Percentiles rank a stretch among this genome's conserved stretches.
Conservation (phyloP, 129 eudicot species). For the Heracleum sosnowskyi region DNA sequence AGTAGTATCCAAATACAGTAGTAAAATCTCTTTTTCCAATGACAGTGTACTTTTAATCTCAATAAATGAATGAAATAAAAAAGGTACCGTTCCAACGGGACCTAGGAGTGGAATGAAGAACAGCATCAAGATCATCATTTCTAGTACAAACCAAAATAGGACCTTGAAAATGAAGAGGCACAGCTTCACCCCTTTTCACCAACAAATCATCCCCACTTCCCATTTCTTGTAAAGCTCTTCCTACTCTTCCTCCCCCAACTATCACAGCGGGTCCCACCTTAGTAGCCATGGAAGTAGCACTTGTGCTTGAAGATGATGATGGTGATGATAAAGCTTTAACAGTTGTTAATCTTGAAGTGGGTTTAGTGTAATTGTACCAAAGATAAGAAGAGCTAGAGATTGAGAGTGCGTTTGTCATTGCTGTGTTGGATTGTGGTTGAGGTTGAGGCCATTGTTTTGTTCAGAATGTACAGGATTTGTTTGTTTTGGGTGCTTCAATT, state of each 20-base stretch:
- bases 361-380: constrained; percentile 28
- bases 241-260: constrained; percentile 96
- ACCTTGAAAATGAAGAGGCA: constrained; percentile 76
- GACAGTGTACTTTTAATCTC: neutral
- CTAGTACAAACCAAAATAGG: constrained; percentile 94
- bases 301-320: constrained; percentile 4
- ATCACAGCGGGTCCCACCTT: constrained; percentile 68
- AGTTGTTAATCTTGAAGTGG: constrained; percentile 21
- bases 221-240: constrained; percentile 70
- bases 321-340: constrained; percentile 24
- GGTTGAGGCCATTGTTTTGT: constrained; percentile 24
- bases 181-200: constrained; percentile 79
- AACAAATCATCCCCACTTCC: constrained; percentile 70
- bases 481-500: constrained; percentile 9
- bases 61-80: neutral
- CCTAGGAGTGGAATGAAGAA: constrained; percentile 70
- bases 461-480: neutral
- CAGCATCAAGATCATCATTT: constrained; percentile 93
- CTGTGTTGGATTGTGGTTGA: constrained; percentile 1
- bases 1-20: neutral
- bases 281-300: constrained; percentile 22
- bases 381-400: constrained; percentile 34
- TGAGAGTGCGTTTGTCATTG: constrained; percentile 37
- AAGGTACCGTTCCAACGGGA: constrained; percentile 93
- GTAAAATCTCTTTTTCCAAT: too few species aligned